phyloP scores from a whole-genome alignment of 768 basidiomycete genomes.

The Amyloporia xantha region DNA sequence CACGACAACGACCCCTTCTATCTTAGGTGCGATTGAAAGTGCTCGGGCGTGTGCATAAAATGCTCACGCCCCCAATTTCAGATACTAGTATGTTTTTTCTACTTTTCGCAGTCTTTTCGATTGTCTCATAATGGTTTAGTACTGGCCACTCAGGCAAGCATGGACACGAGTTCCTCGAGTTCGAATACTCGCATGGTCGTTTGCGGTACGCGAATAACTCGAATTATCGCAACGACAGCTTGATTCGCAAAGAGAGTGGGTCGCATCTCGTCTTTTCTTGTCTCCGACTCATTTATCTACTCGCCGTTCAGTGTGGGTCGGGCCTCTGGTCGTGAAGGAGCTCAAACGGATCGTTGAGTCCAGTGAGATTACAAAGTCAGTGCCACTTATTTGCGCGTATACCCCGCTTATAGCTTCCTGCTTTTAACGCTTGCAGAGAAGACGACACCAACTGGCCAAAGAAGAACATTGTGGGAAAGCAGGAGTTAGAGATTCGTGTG shows the following conservation, averaged over 20 bases:
- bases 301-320: constrained; percentile 77
- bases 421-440: constrained; percentile 54
- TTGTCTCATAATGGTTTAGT: constrained; percentile 32
- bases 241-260: constrained; percentile 98
- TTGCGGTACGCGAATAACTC: constrained; percentile 99
- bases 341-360: constrained; percentile 89
- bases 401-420: neutral
- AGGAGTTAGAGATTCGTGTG: constrained; percentile 92
- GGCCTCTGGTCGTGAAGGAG: constrained; percentile 88
- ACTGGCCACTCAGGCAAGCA: constrained; percentile 99
- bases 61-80: constrained; percentile 21
- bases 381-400: neutral
- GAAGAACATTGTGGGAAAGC: constrained; percentile 98
- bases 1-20: constrained; percentile 76
- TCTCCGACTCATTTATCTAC: neutral
- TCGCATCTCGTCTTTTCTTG: constrained; percentile 16
- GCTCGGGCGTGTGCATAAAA: constrained; percentile 16
- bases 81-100: constrained; percentile 44
- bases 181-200: constrained; percentile 95
- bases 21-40: constrained; percentile 45
- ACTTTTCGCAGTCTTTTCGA: constrained; percentile 1
- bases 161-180: constrained; percentile 97
- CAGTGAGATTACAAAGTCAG: constrained; percentile 92
- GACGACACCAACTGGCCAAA: constrained; percentile 99
- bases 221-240: constrained; percentile 95